phyloP scores from a whole-genome alignment of 768 basidiomycete genomes.

The Flagelloscypha sp. region DNA sequence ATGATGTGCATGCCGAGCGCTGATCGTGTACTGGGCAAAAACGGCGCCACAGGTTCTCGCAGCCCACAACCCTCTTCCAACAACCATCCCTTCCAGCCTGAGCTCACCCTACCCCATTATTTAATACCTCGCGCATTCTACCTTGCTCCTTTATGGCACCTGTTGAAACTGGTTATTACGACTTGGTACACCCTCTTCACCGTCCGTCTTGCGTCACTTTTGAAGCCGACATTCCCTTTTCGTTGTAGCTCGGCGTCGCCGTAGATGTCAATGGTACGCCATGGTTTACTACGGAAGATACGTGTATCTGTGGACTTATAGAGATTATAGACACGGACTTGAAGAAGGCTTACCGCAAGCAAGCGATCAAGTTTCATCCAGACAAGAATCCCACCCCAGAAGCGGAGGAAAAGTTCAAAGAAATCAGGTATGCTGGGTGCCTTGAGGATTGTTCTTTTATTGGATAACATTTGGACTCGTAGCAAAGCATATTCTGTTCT shows the following conservation, averaged over 20 bases:
- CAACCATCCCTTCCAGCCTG: no score
- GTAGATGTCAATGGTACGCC: conserved; percentile 66
- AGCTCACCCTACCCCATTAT: no score
- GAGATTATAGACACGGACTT: conserved; percentile 76
- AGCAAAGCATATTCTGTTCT: conserved; percentile 95
- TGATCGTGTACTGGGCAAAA: no score
- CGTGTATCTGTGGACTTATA: no score
- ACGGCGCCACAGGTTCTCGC: no score
- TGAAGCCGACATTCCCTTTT: conserved; percentile 4
- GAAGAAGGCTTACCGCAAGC: conserved; percentile 93
- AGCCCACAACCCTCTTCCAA: no score
- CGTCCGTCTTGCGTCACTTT: neutral
- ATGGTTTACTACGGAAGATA: no score
- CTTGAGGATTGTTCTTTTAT: conserved; percentile 1
- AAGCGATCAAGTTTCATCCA: conserved; percentile 93
- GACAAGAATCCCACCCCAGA: conserved; percentile 92
- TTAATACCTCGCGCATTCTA: no score
- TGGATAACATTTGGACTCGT: conserved; percentile 3
- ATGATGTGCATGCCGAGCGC: no score
- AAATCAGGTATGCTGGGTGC: conserved; percentile 60
- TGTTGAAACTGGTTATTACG: conserved; percentile 87
- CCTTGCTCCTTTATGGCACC: conserved; percentile 75
- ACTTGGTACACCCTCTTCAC: conserved; percentile 45
- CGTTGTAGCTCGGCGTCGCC: conserved; percentile 58
- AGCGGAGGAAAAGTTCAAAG: conserved; percentile 95